These are phyloP conservation scores for Cutaneotrichosporon daszewskae DNA, from an alignment of 1,284 basidiomycete genomes.

Conservation along the genomic window DNA sequence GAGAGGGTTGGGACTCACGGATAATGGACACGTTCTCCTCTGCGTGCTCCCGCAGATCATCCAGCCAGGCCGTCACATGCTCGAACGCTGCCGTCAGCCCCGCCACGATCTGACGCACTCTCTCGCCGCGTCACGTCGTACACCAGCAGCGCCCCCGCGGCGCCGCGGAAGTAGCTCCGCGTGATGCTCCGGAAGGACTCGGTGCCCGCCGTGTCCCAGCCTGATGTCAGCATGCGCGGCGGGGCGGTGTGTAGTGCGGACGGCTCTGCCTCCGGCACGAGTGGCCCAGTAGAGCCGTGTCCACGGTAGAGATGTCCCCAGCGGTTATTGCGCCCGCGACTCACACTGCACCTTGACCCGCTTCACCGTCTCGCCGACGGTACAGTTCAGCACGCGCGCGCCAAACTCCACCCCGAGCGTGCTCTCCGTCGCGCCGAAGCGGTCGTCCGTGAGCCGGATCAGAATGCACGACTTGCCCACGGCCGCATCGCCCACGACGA, in stretches of 20 bases:
- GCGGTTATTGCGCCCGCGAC: constrained; percentile 6
- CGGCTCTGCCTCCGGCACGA: too few relatives aligned
- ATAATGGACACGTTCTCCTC: constrained; percentile 44
- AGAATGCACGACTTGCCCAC: constrained; percentile 42
- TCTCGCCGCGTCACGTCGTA: constrained; percentile 84
- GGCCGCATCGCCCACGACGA: constrained; percentile 40
- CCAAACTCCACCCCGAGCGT: constrained; percentile 45
- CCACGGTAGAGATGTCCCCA: neutral
- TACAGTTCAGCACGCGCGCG: constrained; percentile 25
- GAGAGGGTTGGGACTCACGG: constrained; percentile 15
- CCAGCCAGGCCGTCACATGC: constrained; percentile 40
- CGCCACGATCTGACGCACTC: constrained; percentile 22
- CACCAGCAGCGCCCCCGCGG: constrained; percentile 84
- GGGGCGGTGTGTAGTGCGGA: neutral
- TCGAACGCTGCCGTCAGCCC: constrained; percentile 33
- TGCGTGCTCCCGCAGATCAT: constrained; percentile 37
- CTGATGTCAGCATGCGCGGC: constrained; percentile 15
- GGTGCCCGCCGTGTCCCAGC: constrained; percentile 46
- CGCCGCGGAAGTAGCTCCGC: constrained; percentile 89
- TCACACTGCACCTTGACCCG: constrained; percentile 44
- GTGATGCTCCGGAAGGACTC: constrained; percentile 61
- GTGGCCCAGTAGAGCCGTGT: too few relatives aligned
- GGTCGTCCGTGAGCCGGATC: constrained; percentile 38
- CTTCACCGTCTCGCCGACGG: constrained; percentile 33
- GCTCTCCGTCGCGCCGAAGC: constrained; percentile 35